Base-by-base conservation (phyloP, 2,329 filamentous ascomycete species). In the Alternaria burnsii region DNA sequence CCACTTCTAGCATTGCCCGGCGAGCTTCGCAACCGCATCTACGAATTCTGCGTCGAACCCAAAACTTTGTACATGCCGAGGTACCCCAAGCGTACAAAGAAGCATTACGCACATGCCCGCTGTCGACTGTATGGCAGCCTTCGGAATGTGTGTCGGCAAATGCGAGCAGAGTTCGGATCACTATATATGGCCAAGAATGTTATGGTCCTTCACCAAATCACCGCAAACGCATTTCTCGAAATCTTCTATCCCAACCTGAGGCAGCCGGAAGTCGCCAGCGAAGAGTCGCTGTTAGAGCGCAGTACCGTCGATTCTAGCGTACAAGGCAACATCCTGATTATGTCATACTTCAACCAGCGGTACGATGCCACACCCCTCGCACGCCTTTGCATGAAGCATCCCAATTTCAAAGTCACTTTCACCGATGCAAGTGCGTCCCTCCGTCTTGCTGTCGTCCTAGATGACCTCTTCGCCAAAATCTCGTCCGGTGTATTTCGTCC, bases 11-110 rank as follows among this genome's bases (percentile, higher is more conserved):
- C 50, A 4, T 4, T 56, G 36, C 53, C 43, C 10, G 53, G 53
- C 53, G 53, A 56, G 9, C 22, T 56, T n/a, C 43, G 53, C 43
- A 56, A 56, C 53, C 53, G 43, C 42, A 56, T 56, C 53, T 56
- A 56, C 43, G 36, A 41, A 28, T 52, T 28, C 50, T 48, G 44
- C 11, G 18, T 22, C 28, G 44, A 48, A n/a, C 28, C 28, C 18
- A 48, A 34, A 22, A 0, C n/a, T 34, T 0, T 1, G 4, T 20
- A 48, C 9, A 20, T 48, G 1, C 18, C 4, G 1, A 28, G 44
- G 1, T 18, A 16, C 28, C 44, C 28, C 2, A 48, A 34, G 2
- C 44, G 28, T 4, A 20, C n/a, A 16, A 6, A 4, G 44, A 48
- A 48, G 28, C 44, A 2, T 22, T 48, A 48, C 12, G 2, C 1